phyloP scores from a whole-genome alignment of 1,139 yeast genomes.

The Nakaseomyces delphensis region DNA sequence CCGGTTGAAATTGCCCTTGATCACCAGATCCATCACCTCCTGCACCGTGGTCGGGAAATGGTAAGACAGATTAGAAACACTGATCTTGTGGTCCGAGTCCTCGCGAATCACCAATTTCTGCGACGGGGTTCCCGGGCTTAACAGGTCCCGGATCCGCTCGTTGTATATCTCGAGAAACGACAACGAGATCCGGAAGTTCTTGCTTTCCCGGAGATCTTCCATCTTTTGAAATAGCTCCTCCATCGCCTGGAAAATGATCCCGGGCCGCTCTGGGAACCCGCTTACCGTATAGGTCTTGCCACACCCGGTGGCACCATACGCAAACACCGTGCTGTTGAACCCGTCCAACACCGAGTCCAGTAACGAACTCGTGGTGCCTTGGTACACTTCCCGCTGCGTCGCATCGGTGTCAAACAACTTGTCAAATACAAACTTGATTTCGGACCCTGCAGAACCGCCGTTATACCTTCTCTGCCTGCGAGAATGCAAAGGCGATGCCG shows the following conservation, averaged over 20 bases:
- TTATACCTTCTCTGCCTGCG: slow-evolving; percentile 15
- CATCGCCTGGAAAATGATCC: slow-evolving; percentile 73
- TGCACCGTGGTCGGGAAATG: slow-evolving; percentile 58
- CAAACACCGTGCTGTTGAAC: slow-evolving; percentile 84
- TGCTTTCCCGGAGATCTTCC: slow-evolving; percentile 46
- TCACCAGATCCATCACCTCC: slow-evolving; percentile 73
- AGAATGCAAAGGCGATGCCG: slow-evolving; percentile 9
- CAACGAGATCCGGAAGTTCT: slow-evolving; percentile 50
- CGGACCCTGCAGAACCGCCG: slow-evolving; percentile 27
- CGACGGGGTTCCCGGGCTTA: slow-evolving; percentile 43
- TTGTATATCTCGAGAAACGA: slow-evolving; percentile 85
- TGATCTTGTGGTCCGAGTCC: slow-evolving; percentile 56
- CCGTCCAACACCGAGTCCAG: slow-evolving; percentile 75
- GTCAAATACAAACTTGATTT: slow-evolving; percentile 79
- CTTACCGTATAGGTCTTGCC: slow-evolving; percentile 93
- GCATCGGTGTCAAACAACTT: slow-evolving; percentile 58
- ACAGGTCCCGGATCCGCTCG: slow-evolving; percentile 74
- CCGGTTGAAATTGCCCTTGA: slow-evolving; percentile 64
- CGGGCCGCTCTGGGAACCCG: slow-evolving; percentile 69
- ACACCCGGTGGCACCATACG: slow-evolving; percentile 97
- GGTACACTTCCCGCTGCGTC: slow-evolving; percentile 59
- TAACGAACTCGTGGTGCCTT: slow-evolving; percentile 59
- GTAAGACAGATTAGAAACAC: slow-evolving; percentile 64
- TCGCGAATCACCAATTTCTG: slow-evolving; percentile 55
- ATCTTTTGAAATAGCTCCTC: slow-evolving; percentile 60